Percentiles rank a stretch among this genome's conserved stretches.
These are phyloP conservation scores for Globisporangium nunn DNA, from an alignment of 352 stramenopile species.

Conservation along the genomic window DNA sequence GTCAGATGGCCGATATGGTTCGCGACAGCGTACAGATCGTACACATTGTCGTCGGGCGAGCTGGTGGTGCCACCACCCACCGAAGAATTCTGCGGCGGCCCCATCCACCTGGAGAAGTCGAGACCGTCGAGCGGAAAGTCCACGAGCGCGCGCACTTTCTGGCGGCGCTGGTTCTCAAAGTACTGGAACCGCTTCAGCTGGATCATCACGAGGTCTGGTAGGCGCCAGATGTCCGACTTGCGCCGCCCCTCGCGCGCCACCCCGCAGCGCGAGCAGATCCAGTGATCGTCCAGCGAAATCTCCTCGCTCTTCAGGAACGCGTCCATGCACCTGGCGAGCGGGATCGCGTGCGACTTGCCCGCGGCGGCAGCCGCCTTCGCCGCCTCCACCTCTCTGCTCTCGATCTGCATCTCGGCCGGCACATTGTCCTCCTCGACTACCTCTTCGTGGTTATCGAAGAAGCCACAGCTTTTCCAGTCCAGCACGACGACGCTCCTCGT, in stretches of 20 bases:
- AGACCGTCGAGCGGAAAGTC: slow-evolving; percentile 75
- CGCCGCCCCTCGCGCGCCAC: slow-evolving; percentile 49
- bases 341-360: slow-evolving; percentile 21
- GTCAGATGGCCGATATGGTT: slow-evolving; percentile 95
- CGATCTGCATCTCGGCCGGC: slow-evolving; percentile 15
- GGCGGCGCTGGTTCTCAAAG: slow-evolving; percentile 75
- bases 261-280: slow-evolving; percentile 68
- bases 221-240: slow-evolving; percentile 56
- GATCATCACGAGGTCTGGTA: slow-evolving; percentile 83
- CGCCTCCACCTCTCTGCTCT: slow-evolving; percentile 5
- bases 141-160: slow-evolving; percentile 77
- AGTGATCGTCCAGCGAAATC: slow-evolving; percentile 68
- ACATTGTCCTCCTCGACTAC: slow-evolving; percentile 25
- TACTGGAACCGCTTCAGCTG: slow-evolving; percentile 89
- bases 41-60: slow-evolving; percentile 31
- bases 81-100: slow-evolving; percentile 3
- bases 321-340: slow-evolving; percentile 63
- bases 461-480: slow-evolving; percentile 38
- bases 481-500: slow-evolving; percentile 71
- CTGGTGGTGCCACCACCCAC: not conserved
- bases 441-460: slow-evolving; percentile 19
- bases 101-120: slow-evolving; percentile 76
- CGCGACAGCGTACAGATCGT: slow-evolving; percentile 96
- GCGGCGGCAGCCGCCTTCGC: not conserved
- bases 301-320: slow-evolving; percentile 59